Evolutionary conservation across 176 grass and related monocot species (phyloP).

Genomic region (Avena insularis): DNA sequence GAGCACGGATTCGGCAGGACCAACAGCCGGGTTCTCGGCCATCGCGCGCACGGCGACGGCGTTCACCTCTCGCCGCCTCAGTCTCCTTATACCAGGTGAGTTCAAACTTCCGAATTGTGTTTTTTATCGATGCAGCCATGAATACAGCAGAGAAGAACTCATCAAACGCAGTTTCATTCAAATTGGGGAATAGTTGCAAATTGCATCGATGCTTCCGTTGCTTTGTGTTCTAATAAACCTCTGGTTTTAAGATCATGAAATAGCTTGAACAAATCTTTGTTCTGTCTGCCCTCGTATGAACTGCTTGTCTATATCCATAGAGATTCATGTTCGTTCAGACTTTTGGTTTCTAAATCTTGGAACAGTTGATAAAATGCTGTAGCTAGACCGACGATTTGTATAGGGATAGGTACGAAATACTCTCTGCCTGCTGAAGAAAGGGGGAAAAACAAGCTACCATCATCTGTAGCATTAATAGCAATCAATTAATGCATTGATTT

Average conservation of each 20-base stretch:
- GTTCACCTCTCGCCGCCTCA: slow-evolving; percentile 75
- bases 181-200: slow-evolving; percentile 15
- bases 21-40: slow-evolving; percentile 46
- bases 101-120: background rate
- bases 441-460: slow-evolving; percentile 6
- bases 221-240: background rate
- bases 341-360: slow-evolving; percentile 12
- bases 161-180: background rate
- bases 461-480: background rate
- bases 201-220: background rate
- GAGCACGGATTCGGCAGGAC: slow-evolving; percentile 51
- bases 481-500: slow-evolving; percentile 4
- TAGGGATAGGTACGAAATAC: background rate
- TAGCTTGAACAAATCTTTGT: background rate
- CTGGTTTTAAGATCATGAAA: background rate
- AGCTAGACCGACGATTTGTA: background rate
- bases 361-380: background rate
- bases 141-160: background rate
- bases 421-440: background rate
- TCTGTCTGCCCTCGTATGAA: background rate
- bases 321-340: background rate
- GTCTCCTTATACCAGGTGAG: slow-evolving; percentile 63
- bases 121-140: background rate
- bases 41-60: slow-evolving; percentile 60
- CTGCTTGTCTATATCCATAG: background rate